A percentile compares a stretch with the other conserved stretches of the same genome.
Evolutionary conservation across 2,329 filamentous ascomycete genomes (phyloP).

Genomic region (Dryadomyces quercus-mongolicae): DNA sequence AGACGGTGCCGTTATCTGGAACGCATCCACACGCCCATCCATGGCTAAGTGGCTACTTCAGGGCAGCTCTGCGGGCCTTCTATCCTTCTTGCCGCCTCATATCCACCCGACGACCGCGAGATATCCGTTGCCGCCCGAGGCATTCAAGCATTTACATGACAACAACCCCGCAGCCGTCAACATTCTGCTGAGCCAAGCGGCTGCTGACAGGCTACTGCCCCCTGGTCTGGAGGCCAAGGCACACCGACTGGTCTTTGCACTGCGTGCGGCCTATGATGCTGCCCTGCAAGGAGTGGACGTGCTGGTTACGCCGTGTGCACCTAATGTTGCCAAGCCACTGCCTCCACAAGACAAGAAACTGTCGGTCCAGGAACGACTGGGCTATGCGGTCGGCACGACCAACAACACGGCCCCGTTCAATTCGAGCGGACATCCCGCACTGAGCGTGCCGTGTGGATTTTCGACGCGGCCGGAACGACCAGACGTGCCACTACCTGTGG

Average conservation of each 20-base stretch:
- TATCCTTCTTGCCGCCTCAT: slow-evolving; percentile 21
- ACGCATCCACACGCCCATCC: slow-evolving; percentile 21
- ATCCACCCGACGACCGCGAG: slow-evolving; percentile 12
- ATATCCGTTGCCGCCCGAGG: slow-evolving; percentile 23
- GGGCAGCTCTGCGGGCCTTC: slow-evolving; percentile 18
- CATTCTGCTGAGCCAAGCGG: slow-evolving; percentile 25
- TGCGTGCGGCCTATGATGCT: slow-evolving; percentile 36
- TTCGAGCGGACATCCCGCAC: slow-evolving; percentile 34
- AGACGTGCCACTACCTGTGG: slow-evolving; percentile 16
- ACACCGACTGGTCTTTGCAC: slow-evolving; percentile 29
- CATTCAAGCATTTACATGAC: slow-evolving; percentile 27
- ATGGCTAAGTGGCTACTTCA: slow-evolving; percentile 19
- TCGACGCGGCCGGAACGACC: slow-evolving; percentile 8
- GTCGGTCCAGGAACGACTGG: slow-evolving; percentile 26
- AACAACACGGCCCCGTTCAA: slow-evolving; percentile 35
- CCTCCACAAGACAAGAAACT: slow-evolving; percentile 25
- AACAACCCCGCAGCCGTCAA: slow-evolving; percentile 32
- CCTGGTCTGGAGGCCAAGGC: slow-evolving; percentile 28
- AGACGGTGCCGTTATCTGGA: slow-evolving; percentile 35
- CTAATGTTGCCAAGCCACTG: slow-evolving; percentile 30
- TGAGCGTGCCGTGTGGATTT: slow-evolving; percentile 31
- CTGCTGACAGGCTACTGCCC: slow-evolving; percentile 13
- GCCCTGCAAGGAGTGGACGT: slow-evolving; percentile 23
- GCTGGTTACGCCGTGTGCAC: slow-evolving; percentile 33
- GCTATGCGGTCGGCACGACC: slow-evolving; percentile 30